Base-by-base conservation (phyloP, 495 filamentous ascomycete genomes). In the Friedmanniomyces endolithicus region DNA sequence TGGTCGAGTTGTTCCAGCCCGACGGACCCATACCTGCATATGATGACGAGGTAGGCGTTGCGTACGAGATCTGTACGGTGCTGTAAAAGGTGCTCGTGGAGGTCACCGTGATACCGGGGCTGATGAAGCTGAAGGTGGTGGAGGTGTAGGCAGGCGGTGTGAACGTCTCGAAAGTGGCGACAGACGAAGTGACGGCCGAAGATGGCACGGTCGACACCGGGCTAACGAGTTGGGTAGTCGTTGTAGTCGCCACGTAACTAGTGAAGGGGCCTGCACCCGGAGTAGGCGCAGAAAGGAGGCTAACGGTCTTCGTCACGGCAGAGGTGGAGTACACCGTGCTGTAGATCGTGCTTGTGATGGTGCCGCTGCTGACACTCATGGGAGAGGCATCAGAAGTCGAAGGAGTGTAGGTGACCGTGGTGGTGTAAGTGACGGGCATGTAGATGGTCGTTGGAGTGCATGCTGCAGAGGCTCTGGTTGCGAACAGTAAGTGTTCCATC, bases 81-180 rank as follows among this genome's bases (percentile, higher is more conserved):
- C n/a, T 52, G 39, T 57, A 61, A 12, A 25, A 19, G 8, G 54
- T 57, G 53, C 58, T 61, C 11, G 57, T 60, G 12, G 57, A 60
- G 6, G 58, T 61, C 23, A 41, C 43, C 22, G 58, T 61, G 9
- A 53, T 6, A 16, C 31, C 41, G 2, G 58, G 44, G 29, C 33
- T 52, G 25, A 52, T 33, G 24, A 52, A 54, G 43, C 22, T 53
- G 44, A 27, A 61, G 9, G 41, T 40, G 11, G 58, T 61, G 14
- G 58, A 57, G 16, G 54, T 57, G 48, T 57, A 61, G 3, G 49
- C 19, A 17, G 53, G 54, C 20, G 37, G 11, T 6, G 55, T 58
- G 49, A 55, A 22, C 9, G 49, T 52, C 24, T 20, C 24, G 14
- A 34, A 16, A 17, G 40, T 53, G 46, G 27, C 22, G 17, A 14